These are phyloP conservation scores for Cyclotella sp. DNA, from an alignment of 108 stramenopile genomes.

Conservation along the genomic window DNA sequence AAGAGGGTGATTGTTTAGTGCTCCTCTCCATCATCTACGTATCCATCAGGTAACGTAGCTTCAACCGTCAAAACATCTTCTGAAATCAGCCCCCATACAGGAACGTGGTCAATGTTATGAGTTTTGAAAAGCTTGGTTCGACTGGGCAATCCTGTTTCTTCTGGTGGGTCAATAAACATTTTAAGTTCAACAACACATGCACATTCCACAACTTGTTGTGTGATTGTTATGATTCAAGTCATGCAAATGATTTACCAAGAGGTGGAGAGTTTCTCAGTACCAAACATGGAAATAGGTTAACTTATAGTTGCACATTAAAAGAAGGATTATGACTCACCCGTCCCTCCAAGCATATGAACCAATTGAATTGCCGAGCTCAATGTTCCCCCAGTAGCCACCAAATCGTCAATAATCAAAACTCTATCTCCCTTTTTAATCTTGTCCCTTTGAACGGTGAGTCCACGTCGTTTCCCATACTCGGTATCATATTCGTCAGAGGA, in stretches of 20 bases:
- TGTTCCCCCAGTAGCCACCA: constrained; percentile 99
- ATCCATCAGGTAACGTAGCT: constrained; percentile 75
- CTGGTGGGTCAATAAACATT: constrained; percentile 83
- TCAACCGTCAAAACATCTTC: constrained; percentile 87
- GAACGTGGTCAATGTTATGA: constrained; percentile 67
- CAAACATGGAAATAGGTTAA: too few species aligned
- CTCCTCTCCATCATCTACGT: constrained; percentile 92
- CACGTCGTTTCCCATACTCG: constrained; percentile 94
- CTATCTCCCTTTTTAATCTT: constrained; percentile 86
- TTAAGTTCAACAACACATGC: constrained; percentile 94
- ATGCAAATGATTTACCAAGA: too few species aligned
- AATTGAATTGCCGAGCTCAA: constrained; percentile 73
- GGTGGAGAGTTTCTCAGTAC: too few species aligned
- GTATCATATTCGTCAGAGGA: constrained; percentile 83
- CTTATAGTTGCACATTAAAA: too few species aligned
- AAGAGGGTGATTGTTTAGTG: constrained; percentile 48
- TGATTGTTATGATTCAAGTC: too few species aligned
- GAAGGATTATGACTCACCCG: constrained; percentile 1
- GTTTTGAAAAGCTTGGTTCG: constrained; percentile 75
- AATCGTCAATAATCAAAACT: constrained; percentile 96
- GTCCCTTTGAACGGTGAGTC: constrained; percentile 90
- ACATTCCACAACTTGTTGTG: constrained; percentile 76
- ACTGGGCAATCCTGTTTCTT: constrained; percentile 74
- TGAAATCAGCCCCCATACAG: constrained; percentile 88
- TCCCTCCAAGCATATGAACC: constrained; percentile 78